phyloP scores from a whole-genome alignment of 2,329 filamentous ascomycete species.

The Didymosphaeria variabile region DNA sequence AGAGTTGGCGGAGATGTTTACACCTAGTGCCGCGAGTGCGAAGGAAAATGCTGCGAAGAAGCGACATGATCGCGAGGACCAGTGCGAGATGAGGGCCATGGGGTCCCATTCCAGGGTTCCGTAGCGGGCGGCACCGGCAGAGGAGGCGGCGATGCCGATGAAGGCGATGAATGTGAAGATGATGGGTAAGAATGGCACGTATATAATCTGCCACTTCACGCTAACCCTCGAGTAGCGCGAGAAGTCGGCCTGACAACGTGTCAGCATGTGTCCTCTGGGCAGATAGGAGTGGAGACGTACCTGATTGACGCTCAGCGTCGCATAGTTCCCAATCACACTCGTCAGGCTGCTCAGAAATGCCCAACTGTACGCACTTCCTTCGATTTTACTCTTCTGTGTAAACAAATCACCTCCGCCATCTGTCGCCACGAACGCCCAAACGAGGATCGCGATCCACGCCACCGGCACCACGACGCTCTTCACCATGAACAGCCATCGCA shows the following conservation, averaged over 20 bases:
- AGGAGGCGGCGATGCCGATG: slow-evolving; percentile 68
- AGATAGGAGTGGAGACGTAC: slow-evolving; percentile 27
- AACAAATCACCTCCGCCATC: slow-evolving; percentile 60
- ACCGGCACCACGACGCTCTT: slow-evolving; percentile 61
- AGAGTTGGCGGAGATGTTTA: slow-evolving; percentile 63
- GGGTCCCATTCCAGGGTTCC: slow-evolving; percentile 58
- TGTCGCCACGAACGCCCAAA: slow-evolving; percentile 68
- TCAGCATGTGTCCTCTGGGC: slow-evolving; percentile 49
- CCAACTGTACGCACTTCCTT: slow-evolving; percentile 63
- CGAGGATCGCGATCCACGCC: slow-evolving; percentile 69
- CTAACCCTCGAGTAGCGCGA: slow-evolving; percentile 60
- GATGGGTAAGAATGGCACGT: slow-evolving; percentile 61
- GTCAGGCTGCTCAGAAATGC: slow-evolving; percentile 61
- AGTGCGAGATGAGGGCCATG: slow-evolving; percentile 51
- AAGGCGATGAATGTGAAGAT: slow-evolving; percentile 64
- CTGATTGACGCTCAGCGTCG: slow-evolving; percentile 62
- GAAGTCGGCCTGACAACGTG: slow-evolving; percentile 62
- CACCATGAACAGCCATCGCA: slow-evolving; percentile 63
- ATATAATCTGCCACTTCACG: slow-evolving; percentile 60
- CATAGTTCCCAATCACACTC: slow-evolving; percentile 61
- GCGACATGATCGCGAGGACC: slow-evolving; percentile 49
- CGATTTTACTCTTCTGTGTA: slow-evolving; percentile 55
- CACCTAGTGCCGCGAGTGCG: slow-evolving; percentile 61
- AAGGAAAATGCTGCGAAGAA: slow-evolving; percentile 56
- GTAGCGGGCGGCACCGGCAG: slow-evolving; percentile 62